Evolutionary conservation across 2,329 filamentous ascomycete species (phyloP).

Genomic region (Volutella citrinella): DNA sequence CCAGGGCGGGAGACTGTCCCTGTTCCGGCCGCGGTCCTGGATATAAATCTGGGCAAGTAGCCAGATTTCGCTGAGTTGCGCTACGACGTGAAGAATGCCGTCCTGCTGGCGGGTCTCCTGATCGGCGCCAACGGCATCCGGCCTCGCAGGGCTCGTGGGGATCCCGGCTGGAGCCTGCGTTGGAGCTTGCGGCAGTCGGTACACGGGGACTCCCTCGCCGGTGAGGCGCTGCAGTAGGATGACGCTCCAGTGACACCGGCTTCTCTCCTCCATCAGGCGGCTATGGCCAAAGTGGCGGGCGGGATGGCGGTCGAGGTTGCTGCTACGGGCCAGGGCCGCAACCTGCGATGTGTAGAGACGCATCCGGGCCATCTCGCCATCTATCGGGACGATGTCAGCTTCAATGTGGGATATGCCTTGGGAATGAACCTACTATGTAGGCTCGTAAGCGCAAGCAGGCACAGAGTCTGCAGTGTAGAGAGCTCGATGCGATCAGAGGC

Average conservation of each 20-base stretch:
- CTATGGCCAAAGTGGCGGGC: too few species aligned
- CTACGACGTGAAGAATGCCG: not conserved
- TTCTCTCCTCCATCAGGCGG: not conserved
- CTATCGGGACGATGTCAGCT: too few species aligned
- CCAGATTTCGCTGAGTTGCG: slow-evolving; percentile 1
- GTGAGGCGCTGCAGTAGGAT: not conserved
- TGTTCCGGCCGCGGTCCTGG: not conserved
- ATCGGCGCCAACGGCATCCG: not conserved
- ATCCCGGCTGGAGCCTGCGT: not conserved
- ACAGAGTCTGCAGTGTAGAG: too few species aligned
- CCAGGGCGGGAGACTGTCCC: not conserved
- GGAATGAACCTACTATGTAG: too few species aligned
- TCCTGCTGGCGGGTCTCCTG: not conserved
- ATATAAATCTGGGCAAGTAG: slow-evolving; percentile 1
- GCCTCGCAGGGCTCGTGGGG: not conserved
- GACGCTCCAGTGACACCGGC: slow-evolving; percentile 2
- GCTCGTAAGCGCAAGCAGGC: too few species aligned
- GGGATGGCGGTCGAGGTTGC: too few species aligned
- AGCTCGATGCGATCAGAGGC: too few species aligned
- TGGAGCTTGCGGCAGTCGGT: too few species aligned
- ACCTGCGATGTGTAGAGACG: too few species aligned
- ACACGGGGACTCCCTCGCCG: not conserved
- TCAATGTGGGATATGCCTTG: too few species aligned
- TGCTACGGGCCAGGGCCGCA: not conserved
- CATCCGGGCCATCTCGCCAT: too few species aligned